These are phyloP conservation scores for Sugiyamaella chiloensis DNA, from an alignment of 805 yeast species.

Conservation along the genomic window DNA sequence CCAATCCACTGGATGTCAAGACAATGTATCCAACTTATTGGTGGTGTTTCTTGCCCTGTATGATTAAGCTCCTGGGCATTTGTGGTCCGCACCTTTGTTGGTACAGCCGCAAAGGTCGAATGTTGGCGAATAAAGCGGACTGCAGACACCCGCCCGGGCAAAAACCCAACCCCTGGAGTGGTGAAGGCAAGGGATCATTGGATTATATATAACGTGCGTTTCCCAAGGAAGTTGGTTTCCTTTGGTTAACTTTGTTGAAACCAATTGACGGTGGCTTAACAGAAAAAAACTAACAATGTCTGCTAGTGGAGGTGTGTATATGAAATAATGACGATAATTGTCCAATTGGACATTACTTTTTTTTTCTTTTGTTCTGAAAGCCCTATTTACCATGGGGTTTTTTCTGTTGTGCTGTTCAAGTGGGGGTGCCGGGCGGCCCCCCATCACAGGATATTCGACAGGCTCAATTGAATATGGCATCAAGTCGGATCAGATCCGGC, in stretches of 20 bases:
- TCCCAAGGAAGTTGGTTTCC: constrained; percentile 2
- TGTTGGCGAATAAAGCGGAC: constrained; percentile 4
- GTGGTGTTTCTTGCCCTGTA: too few relatives aligned
- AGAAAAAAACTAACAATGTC: constrained; percentile 9
- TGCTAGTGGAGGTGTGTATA: constrained; percentile 14
- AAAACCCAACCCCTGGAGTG: not conserved
- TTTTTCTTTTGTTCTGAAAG: too few relatives aligned
- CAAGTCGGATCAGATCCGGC: too few relatives aligned
- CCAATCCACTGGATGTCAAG: too few relatives aligned
- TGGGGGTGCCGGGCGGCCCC: too few relatives aligned
- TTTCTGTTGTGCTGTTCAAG: too few relatives aligned
- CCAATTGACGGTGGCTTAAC: constrained; percentile 2
- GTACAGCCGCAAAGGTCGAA: not conserved
- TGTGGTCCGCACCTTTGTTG: not conserved
- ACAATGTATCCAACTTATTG: too few relatives aligned
- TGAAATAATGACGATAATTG: not conserved
- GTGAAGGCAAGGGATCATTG: constrained; percentile 5
- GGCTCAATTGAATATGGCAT: too few relatives aligned
- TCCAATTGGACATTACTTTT: too few relatives aligned
- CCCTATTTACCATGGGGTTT: too few relatives aligned
- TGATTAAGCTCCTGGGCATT: too few relatives aligned
- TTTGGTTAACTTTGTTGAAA: constrained; percentile 2
- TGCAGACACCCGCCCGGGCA: constrained; percentile 7
- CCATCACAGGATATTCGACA: too few relatives aligned
- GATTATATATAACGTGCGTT: constrained; percentile 6